Evolutionary conservation across 2,329 filamentous ascomycete species (phyloP), one percentile per base, ranked within the genome.

Genomic region (Huntiella decipiens): DNA sequence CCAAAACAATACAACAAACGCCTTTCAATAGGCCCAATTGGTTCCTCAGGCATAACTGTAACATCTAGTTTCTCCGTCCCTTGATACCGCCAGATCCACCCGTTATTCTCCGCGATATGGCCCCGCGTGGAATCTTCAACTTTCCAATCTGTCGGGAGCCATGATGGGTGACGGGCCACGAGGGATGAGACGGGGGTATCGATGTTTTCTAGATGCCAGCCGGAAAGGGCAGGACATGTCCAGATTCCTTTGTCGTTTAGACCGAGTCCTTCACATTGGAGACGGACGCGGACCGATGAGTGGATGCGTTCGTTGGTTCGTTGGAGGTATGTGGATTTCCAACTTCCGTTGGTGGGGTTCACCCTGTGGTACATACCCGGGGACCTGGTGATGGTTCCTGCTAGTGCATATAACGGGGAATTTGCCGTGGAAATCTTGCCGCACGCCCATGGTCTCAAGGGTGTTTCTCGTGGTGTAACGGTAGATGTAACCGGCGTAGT

Each of bases 261-360:
- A 0, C 64, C 67, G 2, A 70, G 61, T 1, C 70, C 71, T 43
- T 63, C 55, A 49, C 66, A 66, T 2, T 66, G 66, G 11, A 74
- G 61, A 3, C 70, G 64, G n/a, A 71, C 61, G 1, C 71, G 63
- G 1, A 71, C 71, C 2, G 67, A 70, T 50, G 66, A 65, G 54
- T 74, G 71, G 32, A 74, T 64, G 6, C 66, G 63, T 56, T 74
- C 71, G 52, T 73, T 70, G 7, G 71, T 74, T 50, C 68, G 63
- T 44, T 64, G 54, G 19, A 74, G 62, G 48, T 63, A 70, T 6
- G 57, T 56, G 1, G 54, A 51, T 36, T 58, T 57, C 31, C 56
- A 53, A 10, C 54, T 54, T 6, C 63, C 61, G 1, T 61, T 63
- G 39, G 60, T 56, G 2, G 63, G 59, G 45, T 70, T 60, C 12